phyloP scores from a whole-genome alignment of 2,329 filamentous ascomycete genomes.

The Talaromyces sp. region DNA sequence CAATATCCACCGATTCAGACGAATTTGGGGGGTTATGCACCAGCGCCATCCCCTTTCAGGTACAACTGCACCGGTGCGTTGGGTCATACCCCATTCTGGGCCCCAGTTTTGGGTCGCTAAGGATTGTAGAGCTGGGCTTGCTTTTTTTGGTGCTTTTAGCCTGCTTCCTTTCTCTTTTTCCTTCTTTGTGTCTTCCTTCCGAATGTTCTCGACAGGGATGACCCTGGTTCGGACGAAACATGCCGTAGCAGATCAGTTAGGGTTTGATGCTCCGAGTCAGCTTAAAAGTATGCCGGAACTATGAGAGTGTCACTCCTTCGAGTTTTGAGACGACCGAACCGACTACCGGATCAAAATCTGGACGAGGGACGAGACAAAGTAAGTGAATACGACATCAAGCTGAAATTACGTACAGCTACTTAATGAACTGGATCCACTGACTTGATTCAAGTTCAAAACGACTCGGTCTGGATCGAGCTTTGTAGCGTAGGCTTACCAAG shows the following conservation, averaged over 20 bases:
- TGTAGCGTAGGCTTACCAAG: not conserved
- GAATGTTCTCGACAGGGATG: not conserved
- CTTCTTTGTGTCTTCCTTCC: not conserved
- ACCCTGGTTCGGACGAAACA: not conserved
- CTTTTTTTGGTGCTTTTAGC: not conserved
- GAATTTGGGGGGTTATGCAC: not conserved
- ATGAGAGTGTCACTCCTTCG: not conserved
- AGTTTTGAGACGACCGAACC: not conserved
- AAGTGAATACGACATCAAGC: not conserved
- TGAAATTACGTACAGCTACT: not conserved
- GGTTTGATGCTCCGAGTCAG: not conserved
- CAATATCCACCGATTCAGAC: not conserved
- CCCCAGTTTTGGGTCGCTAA: not conserved
- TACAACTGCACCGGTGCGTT: not conserved
- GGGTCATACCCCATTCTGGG: not conserved
- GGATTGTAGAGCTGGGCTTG: not conserved
- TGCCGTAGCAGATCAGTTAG: not conserved
- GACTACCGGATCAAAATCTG: not conserved
- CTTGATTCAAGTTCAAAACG: not conserved
- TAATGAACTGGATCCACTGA: not conserved
- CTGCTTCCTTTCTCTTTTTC: not conserved
- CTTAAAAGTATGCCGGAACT: not conserved
- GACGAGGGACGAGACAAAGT: not conserved
- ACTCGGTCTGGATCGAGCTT: not conserved
- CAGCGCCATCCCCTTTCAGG: not conserved